phyloP scores from a whole-genome alignment of 345 rosid species.

The Populus davidiana region DNA sequence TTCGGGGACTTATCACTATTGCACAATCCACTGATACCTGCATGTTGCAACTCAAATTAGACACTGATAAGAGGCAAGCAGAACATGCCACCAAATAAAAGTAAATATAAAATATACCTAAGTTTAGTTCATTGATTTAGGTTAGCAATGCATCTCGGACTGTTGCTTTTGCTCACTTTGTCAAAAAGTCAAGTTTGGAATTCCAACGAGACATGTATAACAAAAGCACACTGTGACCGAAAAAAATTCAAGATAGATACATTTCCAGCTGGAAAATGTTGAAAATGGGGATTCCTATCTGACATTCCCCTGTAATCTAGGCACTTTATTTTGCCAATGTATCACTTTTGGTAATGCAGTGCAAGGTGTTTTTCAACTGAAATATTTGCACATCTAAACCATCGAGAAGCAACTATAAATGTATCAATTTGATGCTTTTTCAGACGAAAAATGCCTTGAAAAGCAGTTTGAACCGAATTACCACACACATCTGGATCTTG shows the following conservation, averaged over 20 bases:
- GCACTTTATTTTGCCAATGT: background rate
- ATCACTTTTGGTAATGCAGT: too few species aligned
- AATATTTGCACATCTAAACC: too few species aligned
- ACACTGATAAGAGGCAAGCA: background rate
- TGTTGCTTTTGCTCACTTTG: background rate
- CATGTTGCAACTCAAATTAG: background rate
- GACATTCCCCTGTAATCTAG: background rate
- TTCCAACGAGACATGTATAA: background rate
- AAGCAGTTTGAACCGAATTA: too few species aligned
- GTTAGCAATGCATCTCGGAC: too few species aligned
- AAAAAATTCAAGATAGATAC: background rate
- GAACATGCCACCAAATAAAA: too few species aligned
- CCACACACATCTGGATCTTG: too few species aligned
- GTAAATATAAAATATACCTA: background rate
- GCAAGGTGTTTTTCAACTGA: too few species aligned
- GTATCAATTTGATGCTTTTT: too few species aligned
- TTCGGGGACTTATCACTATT: constrained; percentile 85
- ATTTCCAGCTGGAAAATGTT: background rate
- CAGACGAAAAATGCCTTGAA: too few species aligned
- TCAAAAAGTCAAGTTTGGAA: background rate
- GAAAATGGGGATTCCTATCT: background rate
- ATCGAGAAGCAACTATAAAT: too few species aligned
- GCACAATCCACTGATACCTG: constrained; percentile 96
- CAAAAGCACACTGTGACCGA: background rate
- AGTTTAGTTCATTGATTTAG: too few species aligned